Conservation (phyloP, 1,139 yeast genomes). For the Pichia sp. region DNA sequence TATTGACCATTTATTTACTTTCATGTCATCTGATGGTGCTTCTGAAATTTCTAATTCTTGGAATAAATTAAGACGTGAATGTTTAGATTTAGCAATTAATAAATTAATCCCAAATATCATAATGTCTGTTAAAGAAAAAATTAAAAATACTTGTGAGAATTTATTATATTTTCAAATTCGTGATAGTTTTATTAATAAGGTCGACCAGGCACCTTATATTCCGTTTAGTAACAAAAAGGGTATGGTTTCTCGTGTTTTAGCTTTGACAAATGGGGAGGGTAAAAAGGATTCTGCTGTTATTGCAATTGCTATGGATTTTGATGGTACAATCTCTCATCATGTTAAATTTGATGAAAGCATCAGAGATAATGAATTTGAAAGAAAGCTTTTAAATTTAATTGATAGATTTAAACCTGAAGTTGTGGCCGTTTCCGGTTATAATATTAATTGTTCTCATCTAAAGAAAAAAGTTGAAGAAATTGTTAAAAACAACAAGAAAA, state of each 20-base stretch:
- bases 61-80: conserved; percentile 70
- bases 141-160: conserved; percentile 73
- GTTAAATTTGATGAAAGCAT: conserved; percentile 68
- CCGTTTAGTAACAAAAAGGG: conserved; percentile 76
- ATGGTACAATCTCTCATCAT: conserved; percentile 70
- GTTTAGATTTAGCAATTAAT: conserved; percentile 61
- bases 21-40: conserved; percentile 73
- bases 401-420: conserved; percentile 69
- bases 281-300: conserved; percentile 80
- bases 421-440: conserved; percentile 83
- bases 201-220: conserved; percentile 91
- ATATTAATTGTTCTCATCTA: conserved; percentile 63
- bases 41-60: conserved; percentile 77
- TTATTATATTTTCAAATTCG: conserved; percentile 67
- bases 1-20: conserved; percentile 45
- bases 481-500: conserved; percentile 49
- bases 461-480: conserved; percentile 55
- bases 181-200: conserved; percentile 55
- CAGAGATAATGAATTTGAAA: conserved; percentile 48
- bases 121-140: conserved; percentile 75
- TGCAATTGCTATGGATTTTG: conserved; percentile 72
- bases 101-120: conserved; percentile 64
- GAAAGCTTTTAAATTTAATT: conserved; percentile 50
- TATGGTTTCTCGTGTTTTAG: conserved; percentile 75
- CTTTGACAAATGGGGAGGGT: conserved; percentile 84